These are phyloP conservation scores for Aspergillus pseudonomiae DNA, from an alignment of 2,329 filamentous ascomycete species.

Conservation along the genomic window DNA sequence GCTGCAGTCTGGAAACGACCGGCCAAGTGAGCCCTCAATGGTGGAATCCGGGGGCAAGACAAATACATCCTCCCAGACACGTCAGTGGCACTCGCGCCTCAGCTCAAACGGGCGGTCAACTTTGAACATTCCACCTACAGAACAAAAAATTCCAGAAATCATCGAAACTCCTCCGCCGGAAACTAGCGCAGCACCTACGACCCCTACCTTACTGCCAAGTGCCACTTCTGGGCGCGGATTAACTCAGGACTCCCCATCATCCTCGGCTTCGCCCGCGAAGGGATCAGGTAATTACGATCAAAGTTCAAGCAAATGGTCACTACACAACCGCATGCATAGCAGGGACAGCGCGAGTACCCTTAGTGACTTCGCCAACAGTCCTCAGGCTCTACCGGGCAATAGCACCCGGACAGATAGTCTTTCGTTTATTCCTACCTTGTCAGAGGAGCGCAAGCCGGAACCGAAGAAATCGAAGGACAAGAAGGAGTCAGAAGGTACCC, in stretches of 20 bases:
- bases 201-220: conserved; percentile 34
- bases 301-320: conserved; percentile 36
- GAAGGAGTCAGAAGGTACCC: conserved; percentile 70
- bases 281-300: conserved; percentile 28
- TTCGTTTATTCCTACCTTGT: conserved; percentile 76
- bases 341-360: conserved; percentile 55
- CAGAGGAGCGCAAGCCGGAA: conserved; percentile 74
- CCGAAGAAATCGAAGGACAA: conserved; percentile 66
- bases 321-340: conserved; percentile 30
- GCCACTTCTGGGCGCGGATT: conserved; percentile 57
- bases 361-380: conserved; percentile 66
- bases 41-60: conserved; percentile 36
- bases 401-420: conserved; percentile 74
- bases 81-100: conserved; percentile 59
- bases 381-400: conserved; percentile 71
- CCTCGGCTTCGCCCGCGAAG: conserved; percentile 52
- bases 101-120: conserved; percentile 60
- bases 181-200: conserved; percentile 30
- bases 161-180: conserved; percentile 65
- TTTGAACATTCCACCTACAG: conserved; percentile 53
- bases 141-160: conserved; percentile 56
- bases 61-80: conserved; percentile 42
- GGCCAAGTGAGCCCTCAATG: conserved; percentile 21
- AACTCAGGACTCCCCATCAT: conserved; percentile 46
- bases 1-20: conserved; percentile 26